Evolutionary conservation across 2,329 filamentous ascomycete genomes (phyloP), one percentile per base, ranked within the genome.

Genomic region (Xylaria sp.): DNA sequence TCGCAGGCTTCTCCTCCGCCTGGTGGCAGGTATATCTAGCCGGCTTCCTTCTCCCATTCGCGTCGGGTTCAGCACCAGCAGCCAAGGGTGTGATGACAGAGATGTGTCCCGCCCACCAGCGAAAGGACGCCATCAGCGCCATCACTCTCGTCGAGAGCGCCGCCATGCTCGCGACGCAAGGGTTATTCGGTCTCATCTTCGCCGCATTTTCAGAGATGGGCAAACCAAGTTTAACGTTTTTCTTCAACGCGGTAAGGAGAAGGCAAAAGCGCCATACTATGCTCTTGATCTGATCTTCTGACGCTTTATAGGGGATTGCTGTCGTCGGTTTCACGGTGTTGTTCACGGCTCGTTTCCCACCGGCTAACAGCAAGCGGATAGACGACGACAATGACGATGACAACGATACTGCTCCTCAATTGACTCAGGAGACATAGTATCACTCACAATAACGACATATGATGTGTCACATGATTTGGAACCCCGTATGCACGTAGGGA

Each of bases 41-140:
- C 1, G 85, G 85, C 0, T 80, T 83, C 30, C 69, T 90, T 1
- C 76, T 91, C 0, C 88, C 88, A 0, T 83, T 90, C 35, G 86
- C 85, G 0, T 87, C 87, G 0, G 88, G 88, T 0, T 87, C 87
- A 0, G 87, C 86, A 0, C 81, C 86, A 0, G 85, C 87, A 0
- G 85, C 86, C 1, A 91, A 90, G 65, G 88, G 87, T 0, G 85
- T 87, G n/a, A 89, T 90, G 60, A 81, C 88, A 0, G 83, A 88
- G 59, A 87, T 90, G 85, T 86, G 86, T 50, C 76, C 85, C 0
- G 77, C 83, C 1, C 78, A 78, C 0, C 81, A 87, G 58, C 79
- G 87, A 0, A 79, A 83, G 0, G 87, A 91, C 67, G 87, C 88
- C 0, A 74, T 91, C 2, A 85, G 85, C 46, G 86, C 85, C 0